Base-by-base conservation (phyloP, 2,329 filamentous ascomycete genomes). In the Pseudopithomyces maydicus region DNA sequence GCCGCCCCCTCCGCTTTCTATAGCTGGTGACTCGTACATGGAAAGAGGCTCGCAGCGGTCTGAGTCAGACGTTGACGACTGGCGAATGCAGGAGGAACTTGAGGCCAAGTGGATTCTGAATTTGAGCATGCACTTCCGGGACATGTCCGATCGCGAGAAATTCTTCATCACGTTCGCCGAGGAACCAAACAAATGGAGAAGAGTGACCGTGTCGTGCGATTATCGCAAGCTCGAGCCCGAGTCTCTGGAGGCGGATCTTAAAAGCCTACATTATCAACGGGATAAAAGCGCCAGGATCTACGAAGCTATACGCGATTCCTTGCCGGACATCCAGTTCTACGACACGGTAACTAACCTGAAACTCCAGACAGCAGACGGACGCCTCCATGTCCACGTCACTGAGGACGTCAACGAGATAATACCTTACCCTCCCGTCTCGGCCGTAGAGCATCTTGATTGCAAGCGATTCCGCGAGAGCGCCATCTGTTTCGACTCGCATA, bases 351-450 rank as follows among this genome's bases (percentile, higher is more conserved):
- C 95, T 17, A 98, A 98, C 68, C 84, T 99, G 61, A 97, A 96
- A 75, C 83, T 99, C 17, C 88, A 97, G 74, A 99, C 95, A 0
- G 88, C 86, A 4, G 90, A 96, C 55, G 91, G 91, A 14, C 88
- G 92, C 57, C 82, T 99, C 22, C 93, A 98, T 76, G 92, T 99
- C 6, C 95, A 98, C 74, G 95, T 99, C 51, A 93, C 95, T n/a
- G 94, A 99, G 76, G 95, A 99, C 73, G 86, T 92, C 47, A 95
- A 96, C 80, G 95, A 99, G 79, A 95, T 95, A 56, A 96, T 99
- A 55, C 84, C 87, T 10, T 98, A 94, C 70, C 95, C 95, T 3
- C 84, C 87, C 0, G 79, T 88, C 22, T 85, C 85, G 38, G 87
- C 90, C 59, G 85, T 98, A 55, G 83, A 87, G 15, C 92, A 98